A percentile compares a stretch with the other conserved stretches of the same genome.
Evolutionary conservation across 805 yeast genomes (phyloP).

Genomic region (Candida gorgasii): DNA sequence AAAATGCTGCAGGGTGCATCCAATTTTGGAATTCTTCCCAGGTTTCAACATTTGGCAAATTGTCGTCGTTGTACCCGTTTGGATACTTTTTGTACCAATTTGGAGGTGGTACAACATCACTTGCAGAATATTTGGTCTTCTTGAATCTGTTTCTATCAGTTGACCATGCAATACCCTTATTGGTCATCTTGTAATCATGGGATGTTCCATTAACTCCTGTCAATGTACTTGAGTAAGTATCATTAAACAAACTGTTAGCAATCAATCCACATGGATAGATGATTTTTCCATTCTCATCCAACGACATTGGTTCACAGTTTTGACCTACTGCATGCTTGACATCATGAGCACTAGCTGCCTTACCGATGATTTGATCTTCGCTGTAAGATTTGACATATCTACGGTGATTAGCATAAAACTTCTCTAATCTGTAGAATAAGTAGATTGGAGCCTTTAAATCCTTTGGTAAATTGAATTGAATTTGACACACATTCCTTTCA

Average conservation of each 20-base stretch:
- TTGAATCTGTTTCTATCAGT: conserved; percentile 39
- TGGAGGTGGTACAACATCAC: conserved; percentile 46
- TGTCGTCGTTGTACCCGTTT: conserved; percentile 42
- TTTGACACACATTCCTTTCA: conserved; percentile 47
- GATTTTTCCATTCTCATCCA: conserved; percentile 44
- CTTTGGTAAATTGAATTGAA: conserved; percentile 44
- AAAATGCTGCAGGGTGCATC: conserved; percentile 46
- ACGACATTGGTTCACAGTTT: conserved; percentile 44
- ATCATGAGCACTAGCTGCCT: conserved; percentile 32
- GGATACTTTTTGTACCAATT: conserved; percentile 47
- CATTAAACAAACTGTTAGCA: conserved; percentile 80
- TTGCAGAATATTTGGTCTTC: conserved; percentile 39
- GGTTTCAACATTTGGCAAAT: conserved; percentile 43
- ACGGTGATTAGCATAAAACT: conserved; percentile 46
- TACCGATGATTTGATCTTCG: conserved; percentile 45
- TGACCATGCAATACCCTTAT: conserved; percentile 44
- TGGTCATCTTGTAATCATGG: conserved; percentile 33
- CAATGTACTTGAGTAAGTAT: conserved; percentile 49
- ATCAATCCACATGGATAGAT: conserved; percentile 83
- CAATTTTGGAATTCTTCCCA: conserved; percentile 50
- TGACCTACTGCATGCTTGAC: conserved; percentile 45
- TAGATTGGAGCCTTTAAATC: conserved; percentile 40
- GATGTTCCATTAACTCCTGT: conserved; percentile 38
- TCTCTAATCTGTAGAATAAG: conserved; percentile 41
- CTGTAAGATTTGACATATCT: conserved; percentile 44